Base-by-base conservation (phyloP, 805 yeast species). In the Teunomyces cretensis region DNA sequence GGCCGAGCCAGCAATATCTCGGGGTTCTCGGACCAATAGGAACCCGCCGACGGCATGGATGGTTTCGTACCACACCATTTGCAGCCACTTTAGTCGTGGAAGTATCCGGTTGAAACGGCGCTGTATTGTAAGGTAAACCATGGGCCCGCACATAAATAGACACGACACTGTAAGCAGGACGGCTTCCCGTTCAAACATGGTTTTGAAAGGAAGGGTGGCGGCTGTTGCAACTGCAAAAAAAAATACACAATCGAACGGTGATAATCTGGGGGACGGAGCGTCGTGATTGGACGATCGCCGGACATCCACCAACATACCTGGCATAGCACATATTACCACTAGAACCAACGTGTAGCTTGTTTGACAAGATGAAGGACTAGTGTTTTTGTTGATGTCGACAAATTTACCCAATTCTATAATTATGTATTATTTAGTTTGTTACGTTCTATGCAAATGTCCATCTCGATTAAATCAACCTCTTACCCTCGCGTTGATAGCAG, bases 401-500 rank as follows among this genome's bases (percentile, higher is more conserved):
- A 32, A 32, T 14, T 33, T 33, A 7, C 12, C 12, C n/a, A 33
- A 16, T 17, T 33, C 12, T 33, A 13, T 33, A 33, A 12, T 4
- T 15, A 8, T 33, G 8, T 22, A 22, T n/a, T n/a, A n/a, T n/a
- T n/a, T n/a, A n/a, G n/a, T n/a, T n/a, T n/a, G n/a, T n/a, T n/a
- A n/a, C n/a, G n/a, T n/a, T 33, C 24, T 17, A 17, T 33, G 17
- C 11, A 17, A 6, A 2, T 11, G 4, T 9, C 4, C 17, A 33
- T 3, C n/a, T n/a, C n/a, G n/a, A n/a, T n/a, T n/a, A n/a, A n/a
- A n/a, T n/a, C n/a, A n/a, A n/a, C n/a, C 24, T 9, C n/a, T 33
- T 33, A 58, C 30, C 13, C 47, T 32, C 6, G 62, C 51, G 46
- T 64, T 65, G 16, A 66, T 51, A 38, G 59, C 59, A 48, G 56